phyloP scores from a whole-genome alignment of 1,139 yeast species.

The Yamadazyma membranifaciens region DNA sequence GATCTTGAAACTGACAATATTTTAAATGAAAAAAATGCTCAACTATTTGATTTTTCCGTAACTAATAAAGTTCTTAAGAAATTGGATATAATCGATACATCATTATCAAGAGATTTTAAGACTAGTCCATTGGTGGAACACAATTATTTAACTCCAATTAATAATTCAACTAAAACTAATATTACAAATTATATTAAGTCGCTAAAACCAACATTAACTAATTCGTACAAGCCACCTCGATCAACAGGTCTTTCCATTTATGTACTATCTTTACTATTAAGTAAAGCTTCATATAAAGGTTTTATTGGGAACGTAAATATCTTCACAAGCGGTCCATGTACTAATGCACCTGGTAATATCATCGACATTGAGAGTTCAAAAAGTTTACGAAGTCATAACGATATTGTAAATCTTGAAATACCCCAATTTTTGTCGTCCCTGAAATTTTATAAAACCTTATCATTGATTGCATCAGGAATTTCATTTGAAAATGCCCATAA shows the following conservation, averaged over 20 bases:
- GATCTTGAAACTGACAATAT: constrained; percentile 4
- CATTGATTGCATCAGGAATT: constrained; percentile 32
- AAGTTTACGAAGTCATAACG: constrained; percentile 33
- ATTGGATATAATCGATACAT: constrained; percentile 8
- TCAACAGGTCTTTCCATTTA: constrained; percentile 34
- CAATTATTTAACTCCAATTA: constrained; percentile 7
- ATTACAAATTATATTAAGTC: constrained; percentile 15
- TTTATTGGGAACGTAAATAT: constrained; percentile 26
- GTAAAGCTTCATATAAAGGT: constrained; percentile 18
- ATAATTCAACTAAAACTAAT: not conserved
- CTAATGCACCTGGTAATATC: constrained; percentile 33
- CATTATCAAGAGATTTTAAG: constrained; percentile 10
- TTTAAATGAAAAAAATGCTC: constrained; percentile 3
- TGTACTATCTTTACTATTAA: constrained; percentile 22
- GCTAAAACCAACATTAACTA: constrained; percentile 25
- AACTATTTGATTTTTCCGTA: constrained; percentile 7
- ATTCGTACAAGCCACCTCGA: constrained; percentile 29
- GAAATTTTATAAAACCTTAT: constrained; percentile 29
- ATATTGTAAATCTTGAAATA: constrained; percentile 29
- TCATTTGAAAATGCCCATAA: constrained; percentile 20
- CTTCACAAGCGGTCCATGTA: constrained; percentile 38
- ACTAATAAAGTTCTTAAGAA: constrained; percentile 9
- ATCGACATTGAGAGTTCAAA: constrained; percentile 16
- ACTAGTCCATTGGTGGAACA: constrained; percentile 11
- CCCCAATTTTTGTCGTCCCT: constrained; percentile 25